Percentiles rank a stretch among this genome's conserved stretches.
phyloP scores from a whole-genome alignment of 208 protist genomes.

The Porcisia deanei region DNA sequence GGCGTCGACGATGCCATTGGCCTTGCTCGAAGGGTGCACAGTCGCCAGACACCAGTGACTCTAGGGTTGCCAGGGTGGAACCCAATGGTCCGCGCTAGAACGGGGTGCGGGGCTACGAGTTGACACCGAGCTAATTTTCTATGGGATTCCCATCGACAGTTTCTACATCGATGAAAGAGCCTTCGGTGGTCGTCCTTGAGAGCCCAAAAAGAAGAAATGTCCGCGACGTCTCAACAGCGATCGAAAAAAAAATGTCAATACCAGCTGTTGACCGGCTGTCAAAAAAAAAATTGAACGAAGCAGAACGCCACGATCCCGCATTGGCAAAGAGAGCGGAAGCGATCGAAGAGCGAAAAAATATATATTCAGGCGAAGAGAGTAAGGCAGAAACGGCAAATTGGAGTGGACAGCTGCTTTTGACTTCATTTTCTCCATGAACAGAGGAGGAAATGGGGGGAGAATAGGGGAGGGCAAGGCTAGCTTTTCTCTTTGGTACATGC shows the following conservation, averaged over 20 bases:
- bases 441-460: too few relatives aligned
- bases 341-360: neutral
- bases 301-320: neutral
- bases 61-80: neutral
- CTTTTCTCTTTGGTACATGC: neutral
- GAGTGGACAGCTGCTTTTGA: neutral
- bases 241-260: neutral
- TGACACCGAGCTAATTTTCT: neutral
- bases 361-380: neutral
- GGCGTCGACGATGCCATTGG: conserved; percentile 15
- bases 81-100: neutral
- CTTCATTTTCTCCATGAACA: neutral
- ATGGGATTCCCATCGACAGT: neutral
- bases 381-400: neutral
- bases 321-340: conserved; percentile 8
- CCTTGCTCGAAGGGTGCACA: neutral
- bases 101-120: neutral
- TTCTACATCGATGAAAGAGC: neutral
- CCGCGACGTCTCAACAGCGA: neutral
- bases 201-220: neutral
- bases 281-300: conserved; percentile 16
- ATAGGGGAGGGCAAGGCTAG: neutral
- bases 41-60: neutral
- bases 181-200: neutral
- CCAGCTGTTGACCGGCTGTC: conserved; percentile 9